Evolutionary conservation across 257 asterid species (phyloP).

Genomic region (Solanum pinnatisectum): DNA sequence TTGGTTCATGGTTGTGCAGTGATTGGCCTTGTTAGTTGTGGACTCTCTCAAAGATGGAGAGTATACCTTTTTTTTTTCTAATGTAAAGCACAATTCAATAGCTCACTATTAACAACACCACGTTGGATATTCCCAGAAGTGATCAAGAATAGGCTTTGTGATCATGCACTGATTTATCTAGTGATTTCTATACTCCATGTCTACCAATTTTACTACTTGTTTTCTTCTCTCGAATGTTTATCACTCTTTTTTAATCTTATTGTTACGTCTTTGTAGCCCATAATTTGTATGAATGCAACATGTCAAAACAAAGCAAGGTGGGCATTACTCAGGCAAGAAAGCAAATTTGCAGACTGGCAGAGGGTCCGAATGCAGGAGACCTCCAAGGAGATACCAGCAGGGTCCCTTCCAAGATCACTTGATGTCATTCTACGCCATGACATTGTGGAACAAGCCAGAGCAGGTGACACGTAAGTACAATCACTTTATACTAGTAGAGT

Average conservation of each 20-base stretch:
- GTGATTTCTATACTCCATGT: neutral
- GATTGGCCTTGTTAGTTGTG: neutral
- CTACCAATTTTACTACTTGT: neutral
- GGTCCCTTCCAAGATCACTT: conserved; percentile 95
- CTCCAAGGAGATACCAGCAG: conserved; percentile 94
- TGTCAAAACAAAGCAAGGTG: conserved; percentile 74
- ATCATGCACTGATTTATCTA: neutral
- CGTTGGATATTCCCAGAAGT: neutral
- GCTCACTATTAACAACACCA: neutral
- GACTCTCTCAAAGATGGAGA: neutral
- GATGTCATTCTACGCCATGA: conserved; percentile 94
- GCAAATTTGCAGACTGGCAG: conserved; percentile 99
- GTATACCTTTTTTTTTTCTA: neutral
- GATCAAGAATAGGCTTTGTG: neutral
- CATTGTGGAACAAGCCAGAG: conserved; percentile 94
- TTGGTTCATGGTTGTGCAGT: neutral
- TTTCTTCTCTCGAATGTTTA: neutral
- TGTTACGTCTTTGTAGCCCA: conserved; percentile 49
- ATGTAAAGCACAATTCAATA: neutral
- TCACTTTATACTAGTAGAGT: neutral
- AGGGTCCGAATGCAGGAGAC: conserved; percentile 97
- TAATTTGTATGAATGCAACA: conserved; percentile 84
- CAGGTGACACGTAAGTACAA: conserved; percentile 78
- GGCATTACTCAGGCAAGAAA: conserved; percentile 96
- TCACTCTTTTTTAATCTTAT: neutral